Conservation (phyloP, 805 yeast species). For the Hanseniaspora mollemarum region DNA sequence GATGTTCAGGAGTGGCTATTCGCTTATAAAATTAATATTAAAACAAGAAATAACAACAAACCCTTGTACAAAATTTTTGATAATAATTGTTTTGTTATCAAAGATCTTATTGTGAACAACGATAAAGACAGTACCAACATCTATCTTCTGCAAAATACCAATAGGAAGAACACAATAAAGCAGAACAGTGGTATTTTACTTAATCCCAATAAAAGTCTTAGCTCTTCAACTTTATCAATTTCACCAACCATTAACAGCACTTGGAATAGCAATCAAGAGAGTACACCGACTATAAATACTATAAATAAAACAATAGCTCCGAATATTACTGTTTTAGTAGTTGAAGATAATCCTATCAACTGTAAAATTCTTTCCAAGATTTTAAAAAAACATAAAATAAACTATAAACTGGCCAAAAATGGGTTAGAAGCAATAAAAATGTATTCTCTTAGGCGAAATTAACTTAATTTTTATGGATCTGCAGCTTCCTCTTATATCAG, state of each 20-base stretch:
- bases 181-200: slow-evolving; percentile 8
- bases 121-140: neutral
- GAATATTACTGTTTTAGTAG: slow-evolving; percentile 79
- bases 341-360: slow-evolving; percentile 91
- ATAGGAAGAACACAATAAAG: neutral
- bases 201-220: neutral
- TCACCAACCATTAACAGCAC: neutral
- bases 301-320: slow-evolving; percentile 42
- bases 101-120: neutral
- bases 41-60: neutral
- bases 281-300: neutral
- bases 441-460: slow-evolving; percentile 86
- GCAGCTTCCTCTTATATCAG: slow-evolving; percentile 91
- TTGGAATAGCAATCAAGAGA: neutral
- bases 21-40: slow-evolving; percentile 7
- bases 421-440: slow-evolving; percentile 91
- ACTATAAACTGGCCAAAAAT: slow-evolving; percentile 75
- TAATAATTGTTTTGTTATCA: neutral
- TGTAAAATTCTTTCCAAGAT: slow-evolving; percentile 85
- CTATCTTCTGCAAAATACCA: neutral
- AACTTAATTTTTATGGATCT: slow-evolving; percentile 95
- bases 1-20: neutral
- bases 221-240: neutral
- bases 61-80: slow-evolving; percentile 8
- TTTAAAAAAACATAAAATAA: slow-evolving; percentile 71